Conservation (phyloP, 176 grass and related monocot genomes). For the Calamus simplicifolius region DNA sequence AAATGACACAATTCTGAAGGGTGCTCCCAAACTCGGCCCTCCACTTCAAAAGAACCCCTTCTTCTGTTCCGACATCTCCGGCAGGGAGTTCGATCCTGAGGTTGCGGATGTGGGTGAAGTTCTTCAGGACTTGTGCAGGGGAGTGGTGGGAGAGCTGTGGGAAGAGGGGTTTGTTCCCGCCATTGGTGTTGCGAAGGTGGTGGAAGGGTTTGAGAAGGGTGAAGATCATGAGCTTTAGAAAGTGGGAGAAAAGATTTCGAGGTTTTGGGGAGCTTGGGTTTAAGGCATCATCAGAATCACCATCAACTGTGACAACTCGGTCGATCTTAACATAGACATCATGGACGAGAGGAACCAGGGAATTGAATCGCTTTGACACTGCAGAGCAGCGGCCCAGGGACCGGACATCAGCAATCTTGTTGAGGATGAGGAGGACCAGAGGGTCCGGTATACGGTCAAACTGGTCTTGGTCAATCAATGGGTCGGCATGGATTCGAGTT, state of each 20-base stretch:
- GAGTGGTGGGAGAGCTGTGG: slow-evolving; percentile 61
- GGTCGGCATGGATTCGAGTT: slow-evolving; percentile 47
- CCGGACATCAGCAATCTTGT: slow-evolving; percentile 64
- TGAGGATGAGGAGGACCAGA: slow-evolving; percentile 62
- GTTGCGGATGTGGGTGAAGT: slow-evolving; percentile 58
- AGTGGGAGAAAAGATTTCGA: slow-evolving; percentile 41
- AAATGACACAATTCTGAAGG: slow-evolving; percentile 76
- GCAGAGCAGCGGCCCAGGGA: slow-evolving; percentile 65
- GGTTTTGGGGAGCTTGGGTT: slow-evolving; percentile 33
- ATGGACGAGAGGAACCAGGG: slow-evolving; percentile 51
- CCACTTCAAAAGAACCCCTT: slow-evolving; percentile 69
- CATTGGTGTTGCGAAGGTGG: slow-evolving; percentile 13
- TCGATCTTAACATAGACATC: slow-evolving; percentile 76
- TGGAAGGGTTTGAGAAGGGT: slow-evolving; percentile 65
- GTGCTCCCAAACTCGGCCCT: slow-evolving; percentile 61
- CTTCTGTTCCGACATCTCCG: slow-evolving; percentile 58
- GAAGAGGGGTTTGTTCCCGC: slow-evolving; percentile 29
- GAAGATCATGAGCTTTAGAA: slow-evolving; percentile 54
- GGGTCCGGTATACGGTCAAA: slow-evolving; percentile 66
- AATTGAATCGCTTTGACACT: slow-evolving; percentile 63
- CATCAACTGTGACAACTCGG: slow-evolving; percentile 46
- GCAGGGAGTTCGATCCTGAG: slow-evolving; percentile 61
- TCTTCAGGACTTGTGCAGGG: slow-evolving; percentile 55
- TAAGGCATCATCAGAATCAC: slow-evolving; percentile 42
- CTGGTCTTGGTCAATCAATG: slow-evolving; percentile 31